Conservation (phyloP, 148 eudicot genomes). For the Cornus florida region DNA sequence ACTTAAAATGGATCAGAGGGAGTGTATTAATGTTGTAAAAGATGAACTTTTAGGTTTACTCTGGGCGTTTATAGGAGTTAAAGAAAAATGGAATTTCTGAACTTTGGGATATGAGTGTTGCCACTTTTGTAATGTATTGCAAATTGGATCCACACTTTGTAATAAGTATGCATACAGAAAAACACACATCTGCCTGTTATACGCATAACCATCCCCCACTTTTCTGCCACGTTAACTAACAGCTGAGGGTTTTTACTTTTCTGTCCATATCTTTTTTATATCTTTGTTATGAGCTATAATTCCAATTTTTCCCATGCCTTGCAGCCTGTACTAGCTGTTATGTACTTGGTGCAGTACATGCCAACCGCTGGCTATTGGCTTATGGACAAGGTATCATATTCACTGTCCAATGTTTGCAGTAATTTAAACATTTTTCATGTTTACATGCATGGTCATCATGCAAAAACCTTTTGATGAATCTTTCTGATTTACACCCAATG, state of each 20-base stretch:
- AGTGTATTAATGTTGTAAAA: too few relatives aligned
- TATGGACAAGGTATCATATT: slow-evolving; percentile 79
- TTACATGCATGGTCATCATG: too few relatives aligned
- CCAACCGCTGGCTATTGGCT: slow-evolving; percentile 86
- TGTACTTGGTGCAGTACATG: slow-evolving; percentile 94
- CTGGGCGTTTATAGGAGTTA: too few relatives aligned
- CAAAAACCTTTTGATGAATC: neutral
- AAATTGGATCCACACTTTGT: neutral
- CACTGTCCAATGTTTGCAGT: neutral
- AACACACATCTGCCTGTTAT: neutral
- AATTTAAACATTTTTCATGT: neutral
- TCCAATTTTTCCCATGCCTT: slow-evolving; percentile 21
- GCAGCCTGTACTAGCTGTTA: slow-evolving; percentile 94
- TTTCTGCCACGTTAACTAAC: neutral
- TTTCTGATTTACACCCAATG: neutral
- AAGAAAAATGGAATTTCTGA: too few relatives aligned
- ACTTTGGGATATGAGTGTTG: too few relatives aligned
- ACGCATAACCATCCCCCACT: neutral
- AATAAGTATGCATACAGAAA: neutral
- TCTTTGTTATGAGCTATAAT: neutral
- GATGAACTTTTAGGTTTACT: too few relatives aligned
- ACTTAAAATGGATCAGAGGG: too few relatives aligned
- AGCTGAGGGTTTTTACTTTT: neutral
- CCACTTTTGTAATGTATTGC: too few relatives aligned
- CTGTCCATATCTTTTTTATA: neutral